Base-by-base conservation (phyloP, 208 protist species). In the Porcisia hertigi region DNA sequence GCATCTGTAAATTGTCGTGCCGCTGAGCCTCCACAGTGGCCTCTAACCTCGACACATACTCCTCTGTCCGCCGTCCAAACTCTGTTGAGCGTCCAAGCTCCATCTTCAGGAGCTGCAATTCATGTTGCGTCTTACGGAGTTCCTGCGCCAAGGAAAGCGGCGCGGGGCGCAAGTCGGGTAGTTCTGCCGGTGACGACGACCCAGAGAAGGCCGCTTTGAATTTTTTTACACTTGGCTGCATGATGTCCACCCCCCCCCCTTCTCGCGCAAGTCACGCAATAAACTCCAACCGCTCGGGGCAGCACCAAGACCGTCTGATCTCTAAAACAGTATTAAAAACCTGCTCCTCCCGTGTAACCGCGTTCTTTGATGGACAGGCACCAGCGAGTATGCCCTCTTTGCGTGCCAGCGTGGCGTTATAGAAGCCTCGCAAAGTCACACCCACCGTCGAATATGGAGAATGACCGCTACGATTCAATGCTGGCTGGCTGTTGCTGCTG, bases 1-100 rank as follows among this genome's bases (percentile, higher is more conserved):
- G 79, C 53, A 76, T 52, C 3, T 3, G 65, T 18, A 74, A 53
- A 25, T 58, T 71, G 59, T 77, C 72, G 25, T 23, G 70, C 9
- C 76, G 60, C 57, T 75, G 72, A 6, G 30, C 66, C 20, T 67
- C 67, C 23, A 60, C n/a, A 25, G 73, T 53, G 2, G 47, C 23
- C 54, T 77, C 67, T 2, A 75, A 69, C 18, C 25, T 52, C 20
- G 12, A 25, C 0, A 73, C n/a, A 30, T 82, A 76, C 16, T 36
- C 69, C 2, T 75, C 47, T 16, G 39, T 1, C 12, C 69, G 43
- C n/a, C 16, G 45, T 39, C 34, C 16, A 30, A 7, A 36, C 2
- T 39, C n/a, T 11, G 1, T 30, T 8, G 57, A 41, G 6, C 16
- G 14, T 39, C 16, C 23, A 16, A 73, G 69, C 47, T 62, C 23